Percentiles rank a stretch among this genome's conserved stretches.
phyloP scores from a whole-genome alignment of 148 eudicot species.

The Nyssa sinensis region DNA sequence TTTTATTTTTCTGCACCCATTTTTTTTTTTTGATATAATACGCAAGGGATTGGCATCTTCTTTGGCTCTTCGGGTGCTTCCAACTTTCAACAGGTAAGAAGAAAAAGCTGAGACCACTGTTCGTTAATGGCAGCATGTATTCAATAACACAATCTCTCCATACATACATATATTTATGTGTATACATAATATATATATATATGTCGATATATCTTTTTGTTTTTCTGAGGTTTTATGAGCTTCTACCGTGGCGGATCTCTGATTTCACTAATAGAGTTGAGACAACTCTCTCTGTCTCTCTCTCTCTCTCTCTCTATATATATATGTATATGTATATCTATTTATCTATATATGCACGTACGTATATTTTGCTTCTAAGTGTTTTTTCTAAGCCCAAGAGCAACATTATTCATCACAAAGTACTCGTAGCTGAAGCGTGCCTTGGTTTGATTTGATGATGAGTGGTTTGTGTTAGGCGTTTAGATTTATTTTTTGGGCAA shows the following conservation, averaged over 20 bases:
- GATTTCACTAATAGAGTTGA: not conserved
- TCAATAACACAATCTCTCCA: not conserved
- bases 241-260: constrained; percentile 19
- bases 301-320: not conserved
- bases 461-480: not conserved
- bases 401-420: not conserved
- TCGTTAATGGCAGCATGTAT: not conserved
- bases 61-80: constrained; percentile 5
- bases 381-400: not conserved
- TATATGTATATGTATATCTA: not conserved
- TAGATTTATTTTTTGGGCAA: no score
- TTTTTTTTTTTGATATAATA: constrained; percentile 7
- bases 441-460: not conserved
- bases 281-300: not conserved
- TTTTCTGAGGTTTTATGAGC: not conserved
- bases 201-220: not conserved
- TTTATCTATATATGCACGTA: not conserved
- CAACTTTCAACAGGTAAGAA: not conserved
- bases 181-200: not conserved
- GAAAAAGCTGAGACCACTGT: not conserved
- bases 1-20: not conserved
- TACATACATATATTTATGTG: not conserved
- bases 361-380: not conserved
- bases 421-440: not conserved
- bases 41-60: constrained; percentile 6